Conservation (phyloP, 148 eudicot genomes). For the Camellia sinensis region DNA sequence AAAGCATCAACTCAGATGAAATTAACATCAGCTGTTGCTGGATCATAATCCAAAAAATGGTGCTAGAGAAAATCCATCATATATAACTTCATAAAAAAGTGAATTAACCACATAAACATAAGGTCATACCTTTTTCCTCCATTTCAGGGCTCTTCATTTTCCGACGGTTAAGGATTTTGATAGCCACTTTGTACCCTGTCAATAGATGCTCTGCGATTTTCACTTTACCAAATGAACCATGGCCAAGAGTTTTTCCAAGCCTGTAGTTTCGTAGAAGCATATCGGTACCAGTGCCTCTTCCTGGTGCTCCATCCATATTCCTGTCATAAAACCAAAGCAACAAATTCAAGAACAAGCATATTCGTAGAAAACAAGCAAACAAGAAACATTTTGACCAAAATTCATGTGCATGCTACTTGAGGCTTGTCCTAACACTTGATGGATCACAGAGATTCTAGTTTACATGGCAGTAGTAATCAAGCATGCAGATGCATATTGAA, state of each 20-base stretch:
- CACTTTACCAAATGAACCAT: conserved; percentile 42
- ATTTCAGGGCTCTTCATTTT: conserved; percentile 37
- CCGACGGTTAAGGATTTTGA: conserved; percentile 42
- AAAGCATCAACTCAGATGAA: neutral
- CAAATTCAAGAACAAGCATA: neutral
- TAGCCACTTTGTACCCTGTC: conserved; percentile 35
- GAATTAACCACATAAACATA: neutral
- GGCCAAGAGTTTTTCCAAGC: conserved; percentile 40
- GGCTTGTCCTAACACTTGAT: neutral
- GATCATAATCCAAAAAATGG: neutral
- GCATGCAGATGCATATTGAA: conserved; percentile 2
- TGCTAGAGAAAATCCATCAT: neutral
- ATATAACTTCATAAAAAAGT: conserved; percentile 1
- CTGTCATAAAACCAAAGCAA: conserved; percentile 12
- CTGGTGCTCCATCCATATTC: conserved; percentile 23
- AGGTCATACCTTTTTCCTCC: conserved; percentile 38
- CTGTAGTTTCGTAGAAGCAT: conserved; percentile 26
- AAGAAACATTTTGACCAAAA: neutral
- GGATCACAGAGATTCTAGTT: neutral
- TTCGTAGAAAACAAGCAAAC: neutral
- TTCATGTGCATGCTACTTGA: neutral
- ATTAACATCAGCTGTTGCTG: conserved; percentile 1
- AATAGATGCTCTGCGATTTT: conserved; percentile 37
- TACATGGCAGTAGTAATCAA: neutral
- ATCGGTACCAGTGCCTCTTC: conserved; percentile 15